These are phyloP conservation scores for Graphilbum fragrans DNA, from an alignment of 2,329 filamentous ascomycete genomes.

Conservation along the genomic window DNA sequence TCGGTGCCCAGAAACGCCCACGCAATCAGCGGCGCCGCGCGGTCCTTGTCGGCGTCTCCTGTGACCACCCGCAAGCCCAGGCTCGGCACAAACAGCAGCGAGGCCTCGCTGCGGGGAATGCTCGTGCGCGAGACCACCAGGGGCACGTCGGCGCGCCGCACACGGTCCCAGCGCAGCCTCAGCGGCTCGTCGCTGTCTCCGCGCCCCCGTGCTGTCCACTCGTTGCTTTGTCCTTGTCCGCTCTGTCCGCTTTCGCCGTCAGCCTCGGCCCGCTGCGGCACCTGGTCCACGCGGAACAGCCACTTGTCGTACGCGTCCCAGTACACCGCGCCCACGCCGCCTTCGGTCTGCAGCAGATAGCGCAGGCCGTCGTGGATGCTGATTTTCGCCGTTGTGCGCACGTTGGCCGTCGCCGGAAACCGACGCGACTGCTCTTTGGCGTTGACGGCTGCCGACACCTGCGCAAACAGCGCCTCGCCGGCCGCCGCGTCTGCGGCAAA, in stretches of 20 bases:
- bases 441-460: not conserved
- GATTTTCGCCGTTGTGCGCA: slow-evolving; percentile 18
- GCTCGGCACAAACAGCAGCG: slow-evolving; percentile 31
- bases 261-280: slow-evolving; percentile 22
- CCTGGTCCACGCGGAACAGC: slow-evolving; percentile 34
- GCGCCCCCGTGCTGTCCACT: not conserved
- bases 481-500: slow-evolving; percentile 1
- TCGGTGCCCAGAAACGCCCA: slow-evolving; percentile 55
- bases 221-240: no score
- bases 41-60: slow-evolving; percentile 6
- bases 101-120: slow-evolving; percentile 42
- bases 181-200: not conserved
- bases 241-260: no score
- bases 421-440: slow-evolving; percentile 8
- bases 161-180: slow-evolving; percentile 38
- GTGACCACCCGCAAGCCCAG: slow-evolving; percentile 27
- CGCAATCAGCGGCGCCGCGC: slow-evolving; percentile 36
- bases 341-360: slow-evolving; percentile 13
- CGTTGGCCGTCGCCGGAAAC: not conserved
- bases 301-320: slow-evolving; percentile 42
- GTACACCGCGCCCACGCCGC: slow-evolving; percentile 11
- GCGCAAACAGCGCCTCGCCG: slow-evolving; percentile 4
- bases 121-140: slow-evolving; percentile 41
- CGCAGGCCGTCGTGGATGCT: slow-evolving; percentile 28
- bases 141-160: slow-evolving; percentile 38